Percentiles rank a stretch among this genome's conserved stretches.
These are phyloP conservation scores for Aspergillus carlsbadensis DNA, from an alignment of 495 filamentous ascomycete genomes.

Conservation along the genomic window DNA sequence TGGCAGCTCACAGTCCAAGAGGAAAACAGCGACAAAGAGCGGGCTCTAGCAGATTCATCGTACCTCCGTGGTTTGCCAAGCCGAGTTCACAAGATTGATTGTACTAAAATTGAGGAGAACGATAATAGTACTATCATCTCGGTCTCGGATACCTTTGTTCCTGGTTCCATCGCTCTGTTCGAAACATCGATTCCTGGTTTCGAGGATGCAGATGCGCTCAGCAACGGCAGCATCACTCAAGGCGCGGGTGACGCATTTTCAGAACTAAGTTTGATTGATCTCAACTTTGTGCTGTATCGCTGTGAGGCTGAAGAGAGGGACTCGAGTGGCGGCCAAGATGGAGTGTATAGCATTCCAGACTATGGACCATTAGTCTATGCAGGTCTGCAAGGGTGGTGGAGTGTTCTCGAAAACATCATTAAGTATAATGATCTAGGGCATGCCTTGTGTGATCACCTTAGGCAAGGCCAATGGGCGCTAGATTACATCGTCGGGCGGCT, in stretches of 20 bases:
- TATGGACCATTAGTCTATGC: conserved; percentile 88
- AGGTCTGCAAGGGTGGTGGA: conserved; percentile 98
- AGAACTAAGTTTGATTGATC: conserved; percentile 68
- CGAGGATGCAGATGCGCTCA: conserved; percentile 75
- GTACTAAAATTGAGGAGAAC: conserved; percentile 63
- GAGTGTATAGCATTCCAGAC: conserved; percentile 81
- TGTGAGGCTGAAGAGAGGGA: conserved; percentile 92
- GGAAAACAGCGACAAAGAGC: conserved; percentile 59
- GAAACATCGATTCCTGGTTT: conserved; percentile 90
- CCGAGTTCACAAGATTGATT: conserved; percentile 68
- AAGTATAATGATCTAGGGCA: conserved; percentile 89
- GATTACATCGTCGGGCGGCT: conserved; percentile 83
- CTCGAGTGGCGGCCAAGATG: conserved; percentile 74
- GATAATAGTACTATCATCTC: conserved; percentile 74
- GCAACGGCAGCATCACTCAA: conserved; percentile 71
- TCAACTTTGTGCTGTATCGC: conserved; percentile 90
- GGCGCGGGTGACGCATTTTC: conserved; percentile 80
- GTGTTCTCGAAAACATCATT: conserved; percentile 80
- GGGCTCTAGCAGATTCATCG: conserved; percentile 64
- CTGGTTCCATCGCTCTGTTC: conserved; percentile 91
- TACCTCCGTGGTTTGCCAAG: conserved; percentile 79
- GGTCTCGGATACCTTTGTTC: conserved; percentile 78
- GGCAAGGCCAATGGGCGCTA: conserved; percentile 91
- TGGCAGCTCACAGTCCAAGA: conserved; percentile 86
- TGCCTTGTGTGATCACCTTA: conserved; percentile 86